Conservation (phyloP, 1,284 basidiomycete genomes). For the Ceratorhiza oryzae-sativae region DNA sequence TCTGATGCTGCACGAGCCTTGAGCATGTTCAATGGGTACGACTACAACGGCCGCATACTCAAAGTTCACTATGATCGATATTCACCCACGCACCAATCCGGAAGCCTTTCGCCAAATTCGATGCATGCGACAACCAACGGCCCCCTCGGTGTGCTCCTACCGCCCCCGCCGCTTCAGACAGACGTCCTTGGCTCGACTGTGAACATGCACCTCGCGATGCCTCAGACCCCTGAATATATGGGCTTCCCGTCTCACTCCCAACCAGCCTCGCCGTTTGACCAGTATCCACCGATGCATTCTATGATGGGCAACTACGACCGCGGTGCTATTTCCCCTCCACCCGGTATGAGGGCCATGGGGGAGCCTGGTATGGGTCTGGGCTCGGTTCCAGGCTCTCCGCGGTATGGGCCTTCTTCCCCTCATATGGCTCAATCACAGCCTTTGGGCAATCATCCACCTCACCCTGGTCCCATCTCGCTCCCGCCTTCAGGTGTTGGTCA, state of each 20-base stretch:
- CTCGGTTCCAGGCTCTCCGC: conserved; percentile 29
- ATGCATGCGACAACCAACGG: conserved; percentile 24
- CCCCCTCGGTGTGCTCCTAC: conserved; percentile 24
- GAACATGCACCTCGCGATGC: conserved; percentile 29
- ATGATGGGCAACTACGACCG: conserved; percentile 26
- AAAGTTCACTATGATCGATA: conserved; percentile 44
- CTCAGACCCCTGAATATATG: conserved; percentile 35
- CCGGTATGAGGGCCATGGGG: conserved; percentile 1
- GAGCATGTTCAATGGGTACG: conserved; percentile 87
- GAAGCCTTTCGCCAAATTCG: conserved; percentile 30
- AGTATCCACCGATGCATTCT: conserved; percentile 37
- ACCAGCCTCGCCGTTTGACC: conserved; percentile 40
- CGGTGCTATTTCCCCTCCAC: conserved; percentile 26
- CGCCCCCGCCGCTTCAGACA: conserved; percentile 22
- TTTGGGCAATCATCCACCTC: conserved; percentile 14
- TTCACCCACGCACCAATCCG: conserved; percentile 30
- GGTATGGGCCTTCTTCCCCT: conserved; percentile 27
- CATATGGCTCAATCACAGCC: conserved; percentile 8
- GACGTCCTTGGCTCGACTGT: conserved; percentile 1
- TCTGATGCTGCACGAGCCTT: conserved; percentile 87
- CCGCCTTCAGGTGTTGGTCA: conserved; percentile 38
- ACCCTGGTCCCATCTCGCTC: conserved; percentile 42
- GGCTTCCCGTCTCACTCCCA: conserved; percentile 37
- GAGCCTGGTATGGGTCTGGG: neutral
- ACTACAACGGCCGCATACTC: conserved; percentile 69